These are phyloP conservation scores for Barnettozyma siamensis DNA, from an alignment of 805 yeast genomes.

Conservation along the genomic window DNA sequence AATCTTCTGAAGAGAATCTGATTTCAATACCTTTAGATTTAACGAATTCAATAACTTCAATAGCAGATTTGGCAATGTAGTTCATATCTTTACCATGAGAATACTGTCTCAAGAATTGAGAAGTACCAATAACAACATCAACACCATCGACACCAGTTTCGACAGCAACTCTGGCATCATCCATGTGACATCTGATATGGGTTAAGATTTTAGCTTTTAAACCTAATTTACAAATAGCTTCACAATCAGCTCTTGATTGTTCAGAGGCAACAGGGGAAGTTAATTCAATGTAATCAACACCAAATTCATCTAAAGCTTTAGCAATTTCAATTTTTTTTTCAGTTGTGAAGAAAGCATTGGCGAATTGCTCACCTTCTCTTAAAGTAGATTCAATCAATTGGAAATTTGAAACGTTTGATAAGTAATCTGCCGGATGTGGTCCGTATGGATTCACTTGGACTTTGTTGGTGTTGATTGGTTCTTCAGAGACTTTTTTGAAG, in stretches of 20 bases:
- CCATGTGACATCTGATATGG: conserved; percentile 98
- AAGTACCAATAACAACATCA: conserved; percentile 96
- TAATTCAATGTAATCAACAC: conserved; percentile 95
- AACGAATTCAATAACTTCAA: conserved; percentile 96
- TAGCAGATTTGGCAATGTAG: conserved; percentile 91
- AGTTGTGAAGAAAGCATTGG: conserved; percentile 91
- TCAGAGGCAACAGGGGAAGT: conserved; percentile 98
- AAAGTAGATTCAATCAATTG: conserved; percentile 92
- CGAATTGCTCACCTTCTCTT: conserved; percentile 98
- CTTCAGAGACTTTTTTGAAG: conserved; percentile 42
- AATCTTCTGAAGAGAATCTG: conserved; percentile 94
- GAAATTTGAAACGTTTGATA: conserved; percentile 84
- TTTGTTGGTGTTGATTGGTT: conserved; percentile 26
- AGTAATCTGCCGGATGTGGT: conserved; percentile 87
- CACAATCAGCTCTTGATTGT: conserved; percentile 89
- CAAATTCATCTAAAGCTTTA: conserved; percentile 93
- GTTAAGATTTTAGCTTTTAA: conserved; percentile 93
- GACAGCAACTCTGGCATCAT: conserved; percentile 95
- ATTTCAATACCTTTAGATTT: conserved; percentile 95
- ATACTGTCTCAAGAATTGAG: conserved; percentile 88
- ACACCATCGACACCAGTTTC: conserved; percentile 99
- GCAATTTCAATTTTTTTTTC: conserved; percentile 97
- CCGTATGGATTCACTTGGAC: conserved; percentile 74
- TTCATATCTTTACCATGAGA: conserved; percentile 99
- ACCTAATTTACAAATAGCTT: conserved; percentile 96